Evolutionary conservation across 805 yeast genomes (phyloP).

Genomic region (Yamadazyma sp.): DNA sequence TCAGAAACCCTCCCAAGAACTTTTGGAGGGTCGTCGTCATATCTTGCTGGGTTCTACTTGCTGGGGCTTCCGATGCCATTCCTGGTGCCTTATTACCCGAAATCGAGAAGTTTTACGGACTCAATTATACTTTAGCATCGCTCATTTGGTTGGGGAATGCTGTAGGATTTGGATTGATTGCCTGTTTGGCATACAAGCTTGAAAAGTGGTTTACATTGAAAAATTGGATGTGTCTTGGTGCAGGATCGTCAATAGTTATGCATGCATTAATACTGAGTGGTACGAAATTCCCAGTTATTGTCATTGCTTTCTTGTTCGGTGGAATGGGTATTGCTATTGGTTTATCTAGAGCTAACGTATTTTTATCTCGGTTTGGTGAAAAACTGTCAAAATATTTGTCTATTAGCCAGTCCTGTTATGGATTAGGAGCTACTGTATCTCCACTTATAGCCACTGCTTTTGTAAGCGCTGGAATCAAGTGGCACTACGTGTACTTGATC

Average conservation of each 20-base stretch:
- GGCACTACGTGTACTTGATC: constrained; percentile 56
- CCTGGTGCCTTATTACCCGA: constrained; percentile 59
- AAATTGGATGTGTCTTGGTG: constrained; percentile 40
- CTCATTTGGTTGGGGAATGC: constrained; percentile 60
- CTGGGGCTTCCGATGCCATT: constrained; percentile 57
- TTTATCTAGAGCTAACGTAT: constrained; percentile 53
- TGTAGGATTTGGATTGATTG: constrained; percentile 51
- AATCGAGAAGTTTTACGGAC: constrained; percentile 48
- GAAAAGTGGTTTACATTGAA: constrained; percentile 41
- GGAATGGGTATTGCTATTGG: constrained; percentile 56
- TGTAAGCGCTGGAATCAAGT: constrained; percentile 46
- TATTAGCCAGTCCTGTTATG: constrained; percentile 65
- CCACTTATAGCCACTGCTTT: constrained; percentile 64
- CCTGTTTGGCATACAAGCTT: constrained; percentile 44
- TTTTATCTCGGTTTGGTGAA: constrained; percentile 44
- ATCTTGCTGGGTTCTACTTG: constrained; percentile 39
- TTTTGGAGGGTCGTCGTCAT: constrained; percentile 41
- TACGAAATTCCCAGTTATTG: constrained; percentile 48
- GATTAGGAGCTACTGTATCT: constrained; percentile 68
- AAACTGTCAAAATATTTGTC: constrained; percentile 62
- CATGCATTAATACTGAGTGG: constrained; percentile 49
- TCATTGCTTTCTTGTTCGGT: constrained; percentile 52
- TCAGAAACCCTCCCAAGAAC: constrained; percentile 45
- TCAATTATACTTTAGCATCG: constrained; percentile 54
- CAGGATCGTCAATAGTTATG: constrained; percentile 35